Base-by-base conservation (phyloP, 1,139 yeast species). In the Kazachstania sp. region DNA sequence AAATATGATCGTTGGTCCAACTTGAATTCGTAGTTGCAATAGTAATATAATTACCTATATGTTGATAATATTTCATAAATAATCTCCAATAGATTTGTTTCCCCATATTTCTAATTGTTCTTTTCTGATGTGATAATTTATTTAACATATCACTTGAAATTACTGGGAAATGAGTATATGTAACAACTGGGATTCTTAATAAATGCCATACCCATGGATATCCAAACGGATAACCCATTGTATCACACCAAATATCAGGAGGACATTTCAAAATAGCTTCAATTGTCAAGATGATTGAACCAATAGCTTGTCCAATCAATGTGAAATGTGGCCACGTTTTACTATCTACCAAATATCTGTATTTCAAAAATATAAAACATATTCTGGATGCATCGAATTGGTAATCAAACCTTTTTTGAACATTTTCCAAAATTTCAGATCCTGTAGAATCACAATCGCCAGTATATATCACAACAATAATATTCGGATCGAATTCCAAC, bases 151-250 rank as follows among this genome's bases (percentile, higher is more conserved):
- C 97, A 38, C 71, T 68, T 44, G 95, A 95, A 41, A 94, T 81
- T 13, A 90, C 79, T 1, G 99, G 99, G 67, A 86, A 94, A 69
- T 94, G 98, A 19, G 88, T 88, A 60, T 94, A 94, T 1, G 96
- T 79, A 30, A 85, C 69, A 31, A 92, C 75, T 1, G 98, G 98
- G 30, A 87, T 70, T 51, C 75, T 73, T 40, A 85, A 70, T 38
- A 78, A 60, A 56, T 69, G 61, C 19, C 73, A 66, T 0, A 86
- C 78, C 34, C 81, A 58, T 0, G 86, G 85, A 63, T 88, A 88
- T 31, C 83, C 71, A 48, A 92, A 92, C 0, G 98, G 97, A 51
- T 86, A 79, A 0, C 98, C 98, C 75, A 87, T 83, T 1, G 98
- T 90, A 61, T 94, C 98, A 34, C 92, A 73, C 79, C 90, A 88